These are phyloP conservation scores for Eutrema japonicum DNA, from an alignment of 345 rosid genomes.

Conservation along the genomic window DNA sequence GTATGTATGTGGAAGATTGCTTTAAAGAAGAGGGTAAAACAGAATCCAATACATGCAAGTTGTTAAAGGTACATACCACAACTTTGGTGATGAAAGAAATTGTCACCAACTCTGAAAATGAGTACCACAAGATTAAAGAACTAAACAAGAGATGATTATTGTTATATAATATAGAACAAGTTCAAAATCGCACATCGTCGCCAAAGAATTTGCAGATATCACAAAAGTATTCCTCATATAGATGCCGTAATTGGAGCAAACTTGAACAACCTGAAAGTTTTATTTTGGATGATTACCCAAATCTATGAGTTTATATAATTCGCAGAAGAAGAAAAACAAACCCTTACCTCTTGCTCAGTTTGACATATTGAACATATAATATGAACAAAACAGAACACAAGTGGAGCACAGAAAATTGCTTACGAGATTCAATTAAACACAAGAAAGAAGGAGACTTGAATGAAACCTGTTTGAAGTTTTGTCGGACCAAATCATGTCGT, in stretches of 20 bases:
- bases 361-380: constrained; percentile 72
- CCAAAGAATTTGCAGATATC: constrained; percentile 72
- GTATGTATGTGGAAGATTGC: neutral
- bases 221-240: constrained; percentile 78
- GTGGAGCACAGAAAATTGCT: neutral
- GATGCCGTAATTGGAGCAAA: constrained; percentile 64
- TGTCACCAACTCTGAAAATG: constrained; percentile 69
- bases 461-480: constrained; percentile 58
- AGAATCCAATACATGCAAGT: constrained; percentile 32
- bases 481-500: constrained; percentile 71
- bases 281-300: no score
- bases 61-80: constrained; percentile 56
- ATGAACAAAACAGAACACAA: constrained; percentile 42
- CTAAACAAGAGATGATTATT: neutral
- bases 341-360: constrained; percentile 66
- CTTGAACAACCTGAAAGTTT: constrained; percentile 56
- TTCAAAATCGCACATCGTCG: constrained; percentile 59
- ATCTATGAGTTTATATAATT: no score
- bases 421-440: neutral
- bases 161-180: neutral
- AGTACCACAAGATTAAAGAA: neutral
- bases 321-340: neutral
- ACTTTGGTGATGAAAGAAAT: constrained; percentile 68
- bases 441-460: neutral
- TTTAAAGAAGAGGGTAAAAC: no score